Evolutionary conservation across 495 filamentous ascomycete species (phyloP).

Genomic region (Penicillium turbatum): DNA sequence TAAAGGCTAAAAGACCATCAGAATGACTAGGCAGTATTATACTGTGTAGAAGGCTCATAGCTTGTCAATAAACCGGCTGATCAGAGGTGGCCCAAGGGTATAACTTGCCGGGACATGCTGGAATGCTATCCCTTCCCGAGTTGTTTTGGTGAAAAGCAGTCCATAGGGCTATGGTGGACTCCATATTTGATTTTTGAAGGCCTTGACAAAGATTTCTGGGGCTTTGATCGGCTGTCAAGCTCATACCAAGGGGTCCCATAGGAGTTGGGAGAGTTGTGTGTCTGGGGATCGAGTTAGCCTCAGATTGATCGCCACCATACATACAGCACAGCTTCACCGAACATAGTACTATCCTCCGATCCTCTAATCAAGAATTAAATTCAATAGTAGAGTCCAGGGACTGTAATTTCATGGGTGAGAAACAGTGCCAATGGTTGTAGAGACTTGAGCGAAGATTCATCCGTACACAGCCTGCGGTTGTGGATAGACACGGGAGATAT

Average conservation of each 20-base stretch:
- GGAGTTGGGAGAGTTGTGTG: not conserved
- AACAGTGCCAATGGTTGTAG: no score
- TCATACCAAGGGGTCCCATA: constrained; percentile 24
- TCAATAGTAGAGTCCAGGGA: no score
- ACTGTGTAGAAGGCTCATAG: not conserved
- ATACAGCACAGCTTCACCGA: not conserved
- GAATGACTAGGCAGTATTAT: not conserved
- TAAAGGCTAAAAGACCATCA: not conserved
- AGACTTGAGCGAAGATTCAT: no score
- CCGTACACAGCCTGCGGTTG: no score
- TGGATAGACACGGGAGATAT: no score
- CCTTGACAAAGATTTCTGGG: constrained; percentile 16
- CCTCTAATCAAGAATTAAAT: not conserved
- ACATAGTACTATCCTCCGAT: not conserved
- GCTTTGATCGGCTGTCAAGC: not conserved
- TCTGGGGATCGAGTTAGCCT: not conserved
- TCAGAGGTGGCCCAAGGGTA: not conserved
- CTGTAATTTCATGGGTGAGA: no score
- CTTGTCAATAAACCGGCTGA: not conserved
- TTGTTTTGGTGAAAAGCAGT: constrained; percentile 13
- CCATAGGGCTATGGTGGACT: constrained; percentile 12
- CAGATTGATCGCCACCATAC: not conserved
- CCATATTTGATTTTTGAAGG: constrained; percentile 1
- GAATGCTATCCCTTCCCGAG: constrained; percentile 29
- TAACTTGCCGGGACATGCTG: constrained; percentile 2